Base-by-base conservation (phyloP, 257 asterid genomes). In the Fraxinus anomala region DNA sequence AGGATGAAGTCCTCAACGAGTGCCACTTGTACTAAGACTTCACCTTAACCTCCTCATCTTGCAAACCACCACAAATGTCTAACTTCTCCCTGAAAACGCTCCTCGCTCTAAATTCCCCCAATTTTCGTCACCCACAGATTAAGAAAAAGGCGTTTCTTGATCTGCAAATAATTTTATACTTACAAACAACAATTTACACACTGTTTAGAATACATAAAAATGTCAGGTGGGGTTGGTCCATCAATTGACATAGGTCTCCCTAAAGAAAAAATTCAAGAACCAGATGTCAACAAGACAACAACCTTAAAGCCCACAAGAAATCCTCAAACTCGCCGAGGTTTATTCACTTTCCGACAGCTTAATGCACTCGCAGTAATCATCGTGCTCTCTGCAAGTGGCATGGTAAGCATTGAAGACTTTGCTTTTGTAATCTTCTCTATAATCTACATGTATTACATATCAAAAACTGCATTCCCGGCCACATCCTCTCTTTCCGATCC, bases 151-250 rank as follows among this genome's bases (percentile, higher is more conserved):
- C n/a, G 7, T 12, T 36, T 23, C 75, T 23, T 10, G 4, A 17
- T 26, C 44, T 10, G 13, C 51, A 34, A 54, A 59, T 59, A 7
- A 59, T 21, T n/a, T 59, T 21, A 21, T 23, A 74, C 33, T 24
- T 26, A 9, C 5, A 11, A 37, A 12, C 11, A 39, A 61, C 6
- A 61, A 9, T 26, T 42, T 23, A 28, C 6, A 23, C 28, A 9
- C 54, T 12, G 9, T 17, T 7, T 24, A 71, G 34, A 73, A 9
- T 36, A 16, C 21, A 9, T 14, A 73, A 89, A 67, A 40, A 93
- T 94, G 98, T 89, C 96, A 8, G 94, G 92, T 72, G 94, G 92
- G 12, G 87, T 91, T 5, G 91, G 94, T 68, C 91, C 92, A 54
- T 72, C 82, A 63, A 72, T 88, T 56, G 92, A 89, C 81, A 85